Evolutionary conservation across 1,139 yeast species (phyloP).

Genomic region (Lodderomyces jiufengensis): DNA sequence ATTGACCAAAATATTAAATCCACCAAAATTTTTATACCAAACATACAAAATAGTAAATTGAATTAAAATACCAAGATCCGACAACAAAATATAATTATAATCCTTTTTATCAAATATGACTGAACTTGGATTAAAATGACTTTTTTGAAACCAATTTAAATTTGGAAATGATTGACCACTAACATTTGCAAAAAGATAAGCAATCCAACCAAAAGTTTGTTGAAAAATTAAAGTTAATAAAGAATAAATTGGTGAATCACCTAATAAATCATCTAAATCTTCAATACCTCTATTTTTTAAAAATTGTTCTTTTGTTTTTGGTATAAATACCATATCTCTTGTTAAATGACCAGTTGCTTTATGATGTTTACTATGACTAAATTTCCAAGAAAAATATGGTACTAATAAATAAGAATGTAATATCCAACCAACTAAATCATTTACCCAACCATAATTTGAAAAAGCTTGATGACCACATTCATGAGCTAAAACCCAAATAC

Average conservation of each 20-base stretch:
- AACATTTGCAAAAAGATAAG: constrained; percentile 47
- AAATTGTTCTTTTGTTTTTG: constrained; percentile 49
- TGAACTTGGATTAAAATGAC: constrained; percentile 52
- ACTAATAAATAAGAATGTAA: constrained; percentile 56
- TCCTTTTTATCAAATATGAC: constrained; percentile 54
- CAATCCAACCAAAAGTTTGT: constrained; percentile 54
- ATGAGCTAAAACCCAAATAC: constrained; percentile 62
- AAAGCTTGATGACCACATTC: constrained; percentile 68
- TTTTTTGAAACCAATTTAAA: constrained; percentile 27
- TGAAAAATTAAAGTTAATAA: constrained; percentile 42
- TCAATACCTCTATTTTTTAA: constrained; percentile 23
- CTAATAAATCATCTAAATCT: constrained; percentile 44
- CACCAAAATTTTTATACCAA: constrained; percentile 48
- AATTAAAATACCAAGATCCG: constrained; percentile 50
- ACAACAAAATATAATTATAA: constrained; percentile 50
- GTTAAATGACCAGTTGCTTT: constrained; percentile 60
- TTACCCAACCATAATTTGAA: constrained; percentile 51
- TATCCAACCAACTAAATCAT: constrained; percentile 58
- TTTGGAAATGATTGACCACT: constrained; percentile 50
- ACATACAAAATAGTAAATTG: constrained; percentile 41
- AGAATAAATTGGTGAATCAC: constrained; percentile 54
- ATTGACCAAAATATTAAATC: constrained; percentile 45
- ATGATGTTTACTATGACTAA: constrained; percentile 58
- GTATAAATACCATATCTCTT: constrained; percentile 61
- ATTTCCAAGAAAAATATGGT: constrained; percentile 64